These are phyloP conservation scores for Eremothecium sinecaudum DNA, from an alignment of 1,139 yeast species.

Conservation along the genomic window DNA sequence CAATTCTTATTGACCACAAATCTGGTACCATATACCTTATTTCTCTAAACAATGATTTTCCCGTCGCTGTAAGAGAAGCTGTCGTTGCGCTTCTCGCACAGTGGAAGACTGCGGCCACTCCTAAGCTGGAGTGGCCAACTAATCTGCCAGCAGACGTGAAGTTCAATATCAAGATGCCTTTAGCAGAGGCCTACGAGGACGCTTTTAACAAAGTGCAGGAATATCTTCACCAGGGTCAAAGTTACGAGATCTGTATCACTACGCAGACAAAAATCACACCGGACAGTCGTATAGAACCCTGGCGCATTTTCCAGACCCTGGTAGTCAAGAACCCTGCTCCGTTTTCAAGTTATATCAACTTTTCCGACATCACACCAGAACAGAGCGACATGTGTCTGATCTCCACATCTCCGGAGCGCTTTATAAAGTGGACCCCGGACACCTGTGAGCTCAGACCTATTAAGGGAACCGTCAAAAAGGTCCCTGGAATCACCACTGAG, in stretches of 20 bases:
- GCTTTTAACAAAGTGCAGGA: slow-evolving; percentile 61
- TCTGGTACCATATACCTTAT: slow-evolving; percentile 45
- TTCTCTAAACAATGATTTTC: slow-evolving; percentile 35
- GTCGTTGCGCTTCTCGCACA: slow-evolving; percentile 4
- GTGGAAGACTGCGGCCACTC: slow-evolving; percentile 4
- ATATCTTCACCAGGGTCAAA: slow-evolving; percentile 69
- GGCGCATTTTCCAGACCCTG: slow-evolving; percentile 73
- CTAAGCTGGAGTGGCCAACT: slow-evolving; percentile 13
- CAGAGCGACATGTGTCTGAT: slow-evolving; percentile 40
- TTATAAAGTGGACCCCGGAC: slow-evolving; percentile 62
- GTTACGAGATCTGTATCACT: slow-evolving; percentile 89
- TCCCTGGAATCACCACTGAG: slow-evolving; percentile 41
- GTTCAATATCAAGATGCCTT: slow-evolving; percentile 39
- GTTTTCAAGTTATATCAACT: slow-evolving; percentile 70
- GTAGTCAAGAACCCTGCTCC: slow-evolving; percentile 83
- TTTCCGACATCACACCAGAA: slow-evolving; percentile 41
- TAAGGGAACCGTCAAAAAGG: slow-evolving; percentile 84
- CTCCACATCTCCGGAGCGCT: slow-evolving; percentile 92
- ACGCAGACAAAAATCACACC: slow-evolving; percentile 58
- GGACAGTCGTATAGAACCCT: slow-evolving; percentile 43
- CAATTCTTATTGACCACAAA: slow-evolving; percentile 46
- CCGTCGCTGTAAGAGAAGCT: slow-evolving; percentile 12
- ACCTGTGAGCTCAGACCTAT: slow-evolving; percentile 82
- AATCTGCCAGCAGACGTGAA: slow-evolving; percentile 18
- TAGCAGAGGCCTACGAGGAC: slow-evolving; percentile 42